A percentile compares a stretch with the other conserved stretches of the same genome.
Conservation (phyloP, 371 early-diverging fungal species). For the Mucor plumbeus region DNA sequence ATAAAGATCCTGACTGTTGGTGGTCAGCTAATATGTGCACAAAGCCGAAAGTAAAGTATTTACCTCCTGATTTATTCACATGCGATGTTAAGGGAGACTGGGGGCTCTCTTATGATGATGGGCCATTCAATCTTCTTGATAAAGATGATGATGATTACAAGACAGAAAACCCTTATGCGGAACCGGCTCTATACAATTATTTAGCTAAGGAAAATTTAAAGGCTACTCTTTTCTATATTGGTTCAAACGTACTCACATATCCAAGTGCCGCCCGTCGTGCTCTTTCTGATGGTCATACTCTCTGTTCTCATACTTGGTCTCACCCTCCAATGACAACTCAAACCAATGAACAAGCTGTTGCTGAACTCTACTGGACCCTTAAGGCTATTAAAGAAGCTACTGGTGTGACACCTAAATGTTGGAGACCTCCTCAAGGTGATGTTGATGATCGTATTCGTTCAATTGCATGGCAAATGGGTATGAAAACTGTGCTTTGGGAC, state of each 20-base stretch:
- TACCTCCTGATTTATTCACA: conserved; percentile 30
- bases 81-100: conserved; percentile 37
- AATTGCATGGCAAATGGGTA: conserved; percentile 54
- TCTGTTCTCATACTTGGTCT: conserved; percentile 59
- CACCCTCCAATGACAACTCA: conserved; percentile 60
- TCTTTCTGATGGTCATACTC: conserved; percentile 28
- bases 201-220: conserved; percentile 31
- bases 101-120: conserved; percentile 41
- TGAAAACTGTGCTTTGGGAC: conserved; percentile 44
- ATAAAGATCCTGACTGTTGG: conserved; percentile 33
- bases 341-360: conserved; percentile 57
- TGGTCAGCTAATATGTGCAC: conserved; percentile 30
- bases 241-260: conserved; percentile 29
- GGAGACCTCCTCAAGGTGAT: conserved; percentile 62
- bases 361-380: conserved; percentile 60
- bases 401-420: conserved; percentile 59
- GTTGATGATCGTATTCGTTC: conserved; percentile 58
- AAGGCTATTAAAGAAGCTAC: conserved; percentile 58
- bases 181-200: conserved; percentile 46
- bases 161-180: conserved; percentile 34
- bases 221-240: conserved; percentile 36
- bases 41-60: conserved; percentile 27
- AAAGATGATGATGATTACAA: conserved; percentile 16
- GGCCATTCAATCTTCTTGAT: conserved; percentile 33
- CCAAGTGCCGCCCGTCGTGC: conserved; percentile 37